Evolutionary conservation across 768 basidiomycete genomes (phyloP), one percentile per base, ranked within the genome.

Genomic region (Tricholoma sp.): DNA sequence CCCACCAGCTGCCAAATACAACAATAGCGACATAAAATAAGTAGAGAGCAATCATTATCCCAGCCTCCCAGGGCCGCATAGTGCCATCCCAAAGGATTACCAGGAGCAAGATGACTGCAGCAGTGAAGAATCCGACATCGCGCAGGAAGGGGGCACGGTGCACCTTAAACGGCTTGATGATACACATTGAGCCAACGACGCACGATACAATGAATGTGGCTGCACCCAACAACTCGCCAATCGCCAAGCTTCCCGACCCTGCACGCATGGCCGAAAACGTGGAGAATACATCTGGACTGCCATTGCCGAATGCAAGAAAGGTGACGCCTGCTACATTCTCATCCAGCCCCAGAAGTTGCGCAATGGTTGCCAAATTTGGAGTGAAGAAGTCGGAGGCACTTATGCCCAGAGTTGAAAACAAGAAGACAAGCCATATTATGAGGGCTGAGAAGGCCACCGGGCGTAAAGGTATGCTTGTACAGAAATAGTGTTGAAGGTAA

Each of bases 321-420:
- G 97, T 99, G 21, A 98, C 95, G 0, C 97, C 97, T 0, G 97
- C 94, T 14, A 98, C 86, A 55, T 91, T 91, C 68, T 99, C 94
- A 64, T 91, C 90, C 39, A 99, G 72, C 0, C 94, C 90, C 4
- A 99, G 82, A 3, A 91, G 74, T 51, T 87, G 82, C 0, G 96
- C 85, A 31, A 98, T 88, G 1, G 95, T 92, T 0, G 90, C 89
- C 16, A 99, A 81, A 70, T 99, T 98, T 1, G 95, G 95, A 52
- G 91, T 94, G 79, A 98, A 98, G 74, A 98, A 98, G 72, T 98
- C 96, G 16, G 94, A 90, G 5, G 95, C 94, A 61, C 86, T 88
- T 69, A 97, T 97, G 4, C 94, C 94, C 34, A 98, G 87, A 34
- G 91, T 95, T 19, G 94, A 94, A 76, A 99, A 98, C 54, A 99